Conservation (phyloP, 305 asterid genomes). For the Ajuga reptans region DNA sequence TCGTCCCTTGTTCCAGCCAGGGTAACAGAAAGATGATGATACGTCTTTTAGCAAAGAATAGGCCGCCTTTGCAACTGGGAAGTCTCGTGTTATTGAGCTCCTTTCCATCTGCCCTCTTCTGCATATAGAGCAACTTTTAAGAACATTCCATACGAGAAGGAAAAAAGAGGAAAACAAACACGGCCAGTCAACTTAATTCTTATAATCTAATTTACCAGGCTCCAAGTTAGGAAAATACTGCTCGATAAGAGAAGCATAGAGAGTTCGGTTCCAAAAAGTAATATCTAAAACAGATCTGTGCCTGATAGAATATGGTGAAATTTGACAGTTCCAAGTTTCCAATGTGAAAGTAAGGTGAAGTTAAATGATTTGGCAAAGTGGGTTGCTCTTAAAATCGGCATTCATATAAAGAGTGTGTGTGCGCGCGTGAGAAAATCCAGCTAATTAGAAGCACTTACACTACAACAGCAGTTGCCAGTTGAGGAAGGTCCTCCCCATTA, state of each 20-base stretch:
- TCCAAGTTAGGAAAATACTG: not conserved
- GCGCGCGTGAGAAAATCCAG: not conserved
- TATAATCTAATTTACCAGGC: not conserved
- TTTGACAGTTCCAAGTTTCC: not conserved
- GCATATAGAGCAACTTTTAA: constrained; percentile 19
- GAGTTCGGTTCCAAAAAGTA: not conserved
- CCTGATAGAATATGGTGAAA: not conserved
- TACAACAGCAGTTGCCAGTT: constrained; percentile 62
- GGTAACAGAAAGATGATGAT: constrained; percentile 68
- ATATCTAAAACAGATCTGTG: not conserved
- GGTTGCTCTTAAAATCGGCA: not conserved
- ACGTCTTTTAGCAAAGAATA: constrained; percentile 69
- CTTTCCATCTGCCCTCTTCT: constrained; percentile 86
- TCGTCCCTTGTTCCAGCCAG: constrained; percentile 96
- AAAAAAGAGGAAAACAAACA: too few species aligned
- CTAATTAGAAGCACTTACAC: constrained; percentile 51
- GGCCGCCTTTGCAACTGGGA: constrained; percentile 80
- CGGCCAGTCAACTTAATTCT: not conserved
- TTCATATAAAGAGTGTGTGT: not conserved
- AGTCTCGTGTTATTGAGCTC: constrained; percentile 77
- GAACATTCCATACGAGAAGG: not conserved
- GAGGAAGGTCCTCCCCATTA: constrained; percentile 73
- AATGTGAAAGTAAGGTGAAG: not conserved
- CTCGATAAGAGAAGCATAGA: not conserved
- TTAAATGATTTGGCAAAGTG: not conserved